Evolutionary conservation across 164 flowering plant genomes (phyloP).

Genomic region (Vitis vinifera): ASM3070453v1 NC_081811.1:27925001-27925500

Average conservation of each 20-base stretch:
- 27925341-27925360: slow-evolving; percentile 84
- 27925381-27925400: slow-evolving; percentile 90
- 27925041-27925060: slow-evolving; percentile 52
- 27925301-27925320: slow-evolving; percentile 92
- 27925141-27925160: slow-evolving; percentile 94
- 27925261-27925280: slow-evolving; percentile 99
- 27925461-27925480: slow-evolving; percentile 85
- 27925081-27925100: slow-evolving; percentile 98
- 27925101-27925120: slow-evolving; percentile 91
- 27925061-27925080: slow-evolving; percentile 93
- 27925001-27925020: not conserved
- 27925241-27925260: slow-evolving; percentile 97
- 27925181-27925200: slow-evolving; percentile 94
- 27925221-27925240: slow-evolving; percentile 90
- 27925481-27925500: slow-evolving; percentile 75
- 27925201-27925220: slow-evolving; percentile 99
- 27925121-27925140: slow-evolving; percentile 94
- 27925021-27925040: not conserved
- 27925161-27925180: slow-evolving; percentile 88
- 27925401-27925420: slow-evolving; percentile 94
- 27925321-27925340: slow-evolving; percentile 95
- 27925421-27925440: slow-evolving; percentile 97
- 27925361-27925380: slow-evolving; percentile 95
- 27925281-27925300: slow-evolving; percentile 98
- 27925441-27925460: slow-evolving; percentile 85